phyloP scores from a whole-genome alignment of 441 rosid genomes.

The Gossypium aridum region DNA sequence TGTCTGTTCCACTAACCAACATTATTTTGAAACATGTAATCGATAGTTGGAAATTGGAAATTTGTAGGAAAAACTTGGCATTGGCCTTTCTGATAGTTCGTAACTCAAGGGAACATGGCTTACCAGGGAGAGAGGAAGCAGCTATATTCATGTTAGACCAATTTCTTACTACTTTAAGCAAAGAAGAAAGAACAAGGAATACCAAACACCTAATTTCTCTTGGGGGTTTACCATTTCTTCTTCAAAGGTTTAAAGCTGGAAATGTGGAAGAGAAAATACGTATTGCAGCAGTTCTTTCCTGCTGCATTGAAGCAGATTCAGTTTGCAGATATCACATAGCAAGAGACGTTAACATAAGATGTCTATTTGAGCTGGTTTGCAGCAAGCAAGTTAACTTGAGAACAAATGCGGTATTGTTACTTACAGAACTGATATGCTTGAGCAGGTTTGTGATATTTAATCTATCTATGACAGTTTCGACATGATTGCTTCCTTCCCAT shows the following conservation, averaged over 20 bases:
- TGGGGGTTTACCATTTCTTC: slow-evolving; percentile 45
- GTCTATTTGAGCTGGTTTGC: slow-evolving; percentile 42
- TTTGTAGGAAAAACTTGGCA: slow-evolving; percentile 22
- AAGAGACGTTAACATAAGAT: slow-evolving; percentile 22
- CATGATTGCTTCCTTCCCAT: not conserved
- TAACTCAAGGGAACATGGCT: slow-evolving; percentile 6
- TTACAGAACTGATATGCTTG: slow-evolving; percentile 44
- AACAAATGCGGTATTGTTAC: slow-evolving; percentile 31
- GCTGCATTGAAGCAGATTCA: slow-evolving; percentile 46
- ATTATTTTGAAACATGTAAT: slow-evolving; percentile 41
- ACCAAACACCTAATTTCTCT: slow-evolving; percentile 38
- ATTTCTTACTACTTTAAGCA: slow-evolving; percentile 33
- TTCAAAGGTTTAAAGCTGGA: slow-evolving; percentile 33
- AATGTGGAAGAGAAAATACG: slow-evolving; percentile 30
- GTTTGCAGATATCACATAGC: slow-evolving; percentile 40
- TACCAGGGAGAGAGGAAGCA: slow-evolving; percentile 21
- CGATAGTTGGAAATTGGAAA: slow-evolving; percentile 38
- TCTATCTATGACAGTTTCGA: not conserved
- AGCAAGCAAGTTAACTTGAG: slow-evolving; percentile 34
- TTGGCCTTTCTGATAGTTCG: slow-evolving; percentile 24
- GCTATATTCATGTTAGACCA: slow-evolving; percentile 33
- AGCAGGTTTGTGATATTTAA: slow-evolving; percentile 33
- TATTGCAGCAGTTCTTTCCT: slow-evolving; percentile 30
- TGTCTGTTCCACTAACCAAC: slow-evolving; percentile 39
- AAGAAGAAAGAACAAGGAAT: slow-evolving; percentile 32